A percentile compares a stretch with the other conserved stretches of the same genome.
Conservation (phyloP, 345 rosid species). For the Rhodomyrtus tomentosa region DNA sequence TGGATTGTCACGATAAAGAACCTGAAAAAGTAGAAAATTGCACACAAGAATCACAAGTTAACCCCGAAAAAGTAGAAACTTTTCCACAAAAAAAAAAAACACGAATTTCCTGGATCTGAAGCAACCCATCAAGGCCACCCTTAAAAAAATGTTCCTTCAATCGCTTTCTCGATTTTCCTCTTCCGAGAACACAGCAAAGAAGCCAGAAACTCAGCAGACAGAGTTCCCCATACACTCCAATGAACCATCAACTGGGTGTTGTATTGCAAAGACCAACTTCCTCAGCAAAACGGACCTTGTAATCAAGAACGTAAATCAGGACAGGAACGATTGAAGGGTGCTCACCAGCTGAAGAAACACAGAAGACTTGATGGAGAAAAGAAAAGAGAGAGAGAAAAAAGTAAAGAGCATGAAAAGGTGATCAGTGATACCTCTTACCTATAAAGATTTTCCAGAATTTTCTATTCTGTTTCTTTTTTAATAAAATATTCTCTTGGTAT, state of each 20-base stretch:
- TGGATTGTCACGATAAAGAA: slow-evolving; percentile 13
- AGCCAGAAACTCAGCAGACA: neutral
- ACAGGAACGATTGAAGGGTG: neutral
- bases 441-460: neutral
- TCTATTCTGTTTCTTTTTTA: neutral
- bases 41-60: slow-evolving; percentile 15
- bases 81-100: slow-evolving; percentile 12
- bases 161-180: neutral
- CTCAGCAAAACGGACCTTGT: neutral
- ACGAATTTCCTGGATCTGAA: slow-evolving; percentile 40
- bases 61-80: slow-evolving; percentile 18
- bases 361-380: slow-evolving; percentile 4
- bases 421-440: slow-evolving; percentile 1
- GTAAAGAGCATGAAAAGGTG: neutral
- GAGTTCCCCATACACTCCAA: neutral
- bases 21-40: slow-evolving; percentile 12
- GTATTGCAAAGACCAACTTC: neutral
- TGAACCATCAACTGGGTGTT: neutral
- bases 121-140: slow-evolving; percentile 28
- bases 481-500: neutral
- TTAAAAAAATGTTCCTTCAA: slow-evolving; percentile 9
- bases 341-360: slow-evolving; percentile 23
- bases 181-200: neutral
- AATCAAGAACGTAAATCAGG: neutral
- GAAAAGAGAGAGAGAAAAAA: neutral